Conservation (phyloP, 1,139 yeast genomes). For the Taphrina communis region DNA sequence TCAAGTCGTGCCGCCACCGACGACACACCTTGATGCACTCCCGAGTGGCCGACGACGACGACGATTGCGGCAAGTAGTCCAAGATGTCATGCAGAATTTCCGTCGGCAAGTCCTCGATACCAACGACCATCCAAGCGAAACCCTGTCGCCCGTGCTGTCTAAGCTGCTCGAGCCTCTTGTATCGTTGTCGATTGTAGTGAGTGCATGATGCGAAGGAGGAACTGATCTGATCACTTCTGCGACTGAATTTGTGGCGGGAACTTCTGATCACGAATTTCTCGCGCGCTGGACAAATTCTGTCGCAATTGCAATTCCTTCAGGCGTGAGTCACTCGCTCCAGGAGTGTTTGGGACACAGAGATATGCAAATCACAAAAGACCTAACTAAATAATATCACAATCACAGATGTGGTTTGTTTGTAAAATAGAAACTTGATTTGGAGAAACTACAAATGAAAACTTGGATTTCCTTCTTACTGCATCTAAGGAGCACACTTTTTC, state of each 20-base stretch:
- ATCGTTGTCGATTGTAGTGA: too few relatives aligned
- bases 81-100: conserved; percentile 15
- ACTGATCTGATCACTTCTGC: neutral
- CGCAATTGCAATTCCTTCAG: too few relatives aligned
- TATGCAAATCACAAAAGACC: too few relatives aligned
- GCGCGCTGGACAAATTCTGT: too few relatives aligned
- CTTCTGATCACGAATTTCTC: too few relatives aligned
- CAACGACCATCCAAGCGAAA: neutral
- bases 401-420: neutral
- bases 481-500: conserved; percentile 29
- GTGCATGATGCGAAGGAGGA: neutral
- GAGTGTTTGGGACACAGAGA: too few relatives aligned
- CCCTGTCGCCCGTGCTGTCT: too few relatives aligned
- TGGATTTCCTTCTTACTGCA: neutral
- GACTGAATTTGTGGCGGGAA: neutral
- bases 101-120: conserved; percentile 9
- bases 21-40: conserved; percentile 10
- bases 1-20: conserved; percentile 13
- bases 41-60: neutral
- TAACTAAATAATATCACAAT: too few relatives aligned
- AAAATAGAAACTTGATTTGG: neutral
- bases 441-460: neutral
- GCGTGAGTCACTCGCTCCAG: too few relatives aligned
- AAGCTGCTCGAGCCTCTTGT: too few relatives aligned
- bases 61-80: neutral